Evolutionary conservation across 192 early-diverging fungal genomes (phyloP), one percentile per base, ranked within the genome.

Genomic region (Umbelopsis sp.): DNA sequence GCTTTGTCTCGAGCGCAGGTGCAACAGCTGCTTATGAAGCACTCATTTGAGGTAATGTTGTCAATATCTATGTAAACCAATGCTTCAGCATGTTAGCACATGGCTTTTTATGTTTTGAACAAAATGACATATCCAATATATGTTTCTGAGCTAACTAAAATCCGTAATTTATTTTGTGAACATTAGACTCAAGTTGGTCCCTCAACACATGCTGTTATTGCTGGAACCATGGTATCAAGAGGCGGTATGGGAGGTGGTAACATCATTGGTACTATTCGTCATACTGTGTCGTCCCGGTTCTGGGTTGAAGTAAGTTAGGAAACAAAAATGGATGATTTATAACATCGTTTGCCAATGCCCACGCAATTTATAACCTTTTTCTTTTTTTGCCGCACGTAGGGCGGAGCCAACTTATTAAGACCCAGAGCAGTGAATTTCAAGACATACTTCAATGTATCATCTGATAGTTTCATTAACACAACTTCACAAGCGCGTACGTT

Each of bases 171-270:
- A 49, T 70, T 45, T 11, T 52, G 34, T 50, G n/a, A n/a, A n/a
- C n/a, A 7, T n/a, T 68, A 88, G 84, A 86, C 86, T 2, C 84
- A 84, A 68, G 71, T 93, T 36, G 77, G 82, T 24, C 74, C 82
- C 20, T 72, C 80, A 54, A 84, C 89, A 2, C 75, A 83, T 24
- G 77, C 80, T 16, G 73, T 80, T 3, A 56, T 93, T 22, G 79
- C 83, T 43, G 91, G 89, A 25, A 82, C 86, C 20, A 90, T 90
- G 84, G 77, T 89, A 12, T 71, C 91, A 26, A 75, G 88, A 52
- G 88, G 88, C 45, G 88, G 90, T 26, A 77, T 91, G 72, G 92
- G 93, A 45, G 87, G 86, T 2, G 94, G 93, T 45, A 95, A 89
- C 65, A 81, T 97, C 29, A 72, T 90, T 16, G 95, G 88, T 22